These are phyloP conservation scores for Boletus speciosus DNA, from an alignment of 768 basidiomycete species.

Conservation along the genomic window DNA sequence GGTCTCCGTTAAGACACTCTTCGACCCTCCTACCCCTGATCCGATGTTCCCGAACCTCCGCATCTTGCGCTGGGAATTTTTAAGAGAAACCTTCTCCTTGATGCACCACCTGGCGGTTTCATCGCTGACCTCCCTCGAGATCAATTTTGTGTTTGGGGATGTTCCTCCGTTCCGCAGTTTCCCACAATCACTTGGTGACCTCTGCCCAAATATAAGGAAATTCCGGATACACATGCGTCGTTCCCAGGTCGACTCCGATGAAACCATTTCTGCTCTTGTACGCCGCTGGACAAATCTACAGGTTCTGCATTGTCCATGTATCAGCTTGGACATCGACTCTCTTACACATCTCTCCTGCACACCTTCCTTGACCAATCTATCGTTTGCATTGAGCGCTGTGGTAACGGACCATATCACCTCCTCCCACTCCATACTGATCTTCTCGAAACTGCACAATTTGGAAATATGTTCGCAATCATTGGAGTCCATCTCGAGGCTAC, in stretches of 20 bases:
- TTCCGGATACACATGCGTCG: constrained; percentile 15
- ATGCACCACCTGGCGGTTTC: constrained; percentile 15
- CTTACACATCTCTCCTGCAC: constrained; percentile 15
- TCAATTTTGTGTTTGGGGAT: constrained; percentile 20
- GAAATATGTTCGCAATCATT: constrained; percentile 9
- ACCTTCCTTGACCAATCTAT: constrained; percentile 8
- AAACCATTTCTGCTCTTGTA: constrained; percentile 12
- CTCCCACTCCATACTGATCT: not conserved
- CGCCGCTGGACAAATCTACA: constrained; percentile 16
- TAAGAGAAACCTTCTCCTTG: constrained; percentile 12
- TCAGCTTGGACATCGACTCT: constrained; percentile 12
- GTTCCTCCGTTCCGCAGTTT: constrained; percentile 16
- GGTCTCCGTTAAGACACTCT: constrained; percentile 15
- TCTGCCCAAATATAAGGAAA: constrained; percentile 14
- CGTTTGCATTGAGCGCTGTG: constrained; percentile 1
- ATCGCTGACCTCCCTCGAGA: constrained; percentile 17
- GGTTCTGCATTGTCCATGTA: constrained; percentile 11
- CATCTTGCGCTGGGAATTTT: constrained; percentile 19
- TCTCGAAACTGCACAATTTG: constrained; percentile 10
- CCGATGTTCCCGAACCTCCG: constrained; percentile 21
- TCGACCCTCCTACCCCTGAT: constrained; percentile 12
- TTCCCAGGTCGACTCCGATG: constrained; percentile 10
- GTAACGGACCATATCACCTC: not conserved
- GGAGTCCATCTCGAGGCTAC: not conserved
- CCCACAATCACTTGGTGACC: constrained; percentile 13